These are phyloP conservation scores for Phytophthora cryptogea DNA, from an alignment of 352 stramenopile genomes.

Conservation along the genomic window DNA sequence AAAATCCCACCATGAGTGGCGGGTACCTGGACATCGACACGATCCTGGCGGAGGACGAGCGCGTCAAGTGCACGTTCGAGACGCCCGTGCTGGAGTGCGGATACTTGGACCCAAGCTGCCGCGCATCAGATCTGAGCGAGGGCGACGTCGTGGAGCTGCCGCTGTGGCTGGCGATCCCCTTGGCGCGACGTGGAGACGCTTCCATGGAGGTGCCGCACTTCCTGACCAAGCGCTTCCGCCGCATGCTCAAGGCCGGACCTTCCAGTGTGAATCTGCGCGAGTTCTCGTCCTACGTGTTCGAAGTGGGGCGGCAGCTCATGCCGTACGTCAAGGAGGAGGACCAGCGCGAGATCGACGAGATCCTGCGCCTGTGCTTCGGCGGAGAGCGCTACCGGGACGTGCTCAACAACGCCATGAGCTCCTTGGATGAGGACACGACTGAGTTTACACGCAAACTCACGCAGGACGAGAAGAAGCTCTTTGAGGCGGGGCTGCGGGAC, in stretches of 20 bases:
- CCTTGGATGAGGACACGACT: conserved; percentile 82
- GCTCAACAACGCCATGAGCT: conserved; percentile 87
- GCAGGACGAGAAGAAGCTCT: conserved; percentile 71
- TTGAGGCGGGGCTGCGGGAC: conserved; percentile 64
- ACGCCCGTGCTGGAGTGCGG: conserved; percentile 71
- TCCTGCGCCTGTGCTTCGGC: conserved; percentile 75
- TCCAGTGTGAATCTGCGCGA: conserved; percentile 77
- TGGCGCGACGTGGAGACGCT: conserved; percentile 60
- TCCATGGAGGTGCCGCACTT: conserved; percentile 60
- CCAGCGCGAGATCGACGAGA: conserved; percentile 71
- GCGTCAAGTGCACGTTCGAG: conserved; percentile 76
- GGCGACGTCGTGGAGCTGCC: conserved; percentile 69
- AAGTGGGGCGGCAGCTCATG: conserved; percentile 66
- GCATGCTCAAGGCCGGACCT: conserved; percentile 81
- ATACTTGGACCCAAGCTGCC: conserved; percentile 76
- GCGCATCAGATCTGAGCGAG: conserved; percentile 48
- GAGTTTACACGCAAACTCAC: conserved; percentile 81
- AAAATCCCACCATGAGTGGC: conserved; percentile 10
- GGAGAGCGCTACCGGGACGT: conserved; percentile 78
- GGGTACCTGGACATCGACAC: conserved; percentile 78
- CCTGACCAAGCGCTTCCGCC: conserved; percentile 73
- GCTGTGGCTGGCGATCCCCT: conserved; percentile 71
- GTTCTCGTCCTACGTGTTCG: conserved; percentile 74
- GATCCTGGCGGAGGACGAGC: conserved; percentile 82
- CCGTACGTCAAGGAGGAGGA: conserved; percentile 54